Evolutionary conservation across 495 filamentous ascomycete species (phyloP).

Genomic region (Xylaria bambusicola): DNA sequence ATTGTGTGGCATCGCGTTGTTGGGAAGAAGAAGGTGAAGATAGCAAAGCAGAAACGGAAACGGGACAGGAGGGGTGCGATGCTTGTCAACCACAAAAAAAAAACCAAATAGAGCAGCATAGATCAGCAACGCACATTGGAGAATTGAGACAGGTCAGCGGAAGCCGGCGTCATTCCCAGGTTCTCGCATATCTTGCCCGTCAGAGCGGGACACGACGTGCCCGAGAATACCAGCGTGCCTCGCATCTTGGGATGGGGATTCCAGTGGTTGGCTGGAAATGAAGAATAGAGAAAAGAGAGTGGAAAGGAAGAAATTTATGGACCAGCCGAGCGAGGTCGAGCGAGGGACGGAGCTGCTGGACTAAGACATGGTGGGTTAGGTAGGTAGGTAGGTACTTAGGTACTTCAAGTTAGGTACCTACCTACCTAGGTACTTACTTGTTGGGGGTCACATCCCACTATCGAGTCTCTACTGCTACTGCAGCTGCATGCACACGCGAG

Average conservation of each 20-base stretch:
- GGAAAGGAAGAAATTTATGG: slow-evolving; percentile 32
- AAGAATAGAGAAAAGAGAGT: slow-evolving; percentile 31
- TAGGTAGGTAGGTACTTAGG: too few species aligned
- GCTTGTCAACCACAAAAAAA: too few species aligned
- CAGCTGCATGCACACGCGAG: too few species aligned
- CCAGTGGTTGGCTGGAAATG: slow-evolving; percentile 12
- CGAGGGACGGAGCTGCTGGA: background rate
- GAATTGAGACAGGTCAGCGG: slow-evolving; percentile 61
- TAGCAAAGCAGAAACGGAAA: background rate
- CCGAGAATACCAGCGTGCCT: slow-evolving; percentile 59
- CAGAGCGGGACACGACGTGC: slow-evolving; percentile 58
- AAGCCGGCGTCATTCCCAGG: slow-evolving; percentile 57
- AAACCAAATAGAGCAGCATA: slow-evolving; percentile 7
- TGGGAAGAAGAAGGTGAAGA: slow-evolving; percentile 46
- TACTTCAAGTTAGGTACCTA: too few species aligned
- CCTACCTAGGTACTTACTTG: too few species aligned
- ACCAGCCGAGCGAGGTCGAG: slow-evolving; percentile 18
- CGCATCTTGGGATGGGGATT: slow-evolving; percentile 47
- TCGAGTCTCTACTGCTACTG: too few species aligned
- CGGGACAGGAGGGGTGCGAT: too few species aligned
- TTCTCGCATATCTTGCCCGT: slow-evolving; percentile 61
- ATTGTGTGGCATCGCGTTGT: slow-evolving; percentile 55
- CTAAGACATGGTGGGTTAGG: background rate
- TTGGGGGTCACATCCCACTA: too few species aligned
- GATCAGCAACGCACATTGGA: slow-evolving; percentile 49